Evolutionary conservation across 106 monocot genomes (phyloP).

Genomic region (Phalaenopsis aphrodite): DNA sequence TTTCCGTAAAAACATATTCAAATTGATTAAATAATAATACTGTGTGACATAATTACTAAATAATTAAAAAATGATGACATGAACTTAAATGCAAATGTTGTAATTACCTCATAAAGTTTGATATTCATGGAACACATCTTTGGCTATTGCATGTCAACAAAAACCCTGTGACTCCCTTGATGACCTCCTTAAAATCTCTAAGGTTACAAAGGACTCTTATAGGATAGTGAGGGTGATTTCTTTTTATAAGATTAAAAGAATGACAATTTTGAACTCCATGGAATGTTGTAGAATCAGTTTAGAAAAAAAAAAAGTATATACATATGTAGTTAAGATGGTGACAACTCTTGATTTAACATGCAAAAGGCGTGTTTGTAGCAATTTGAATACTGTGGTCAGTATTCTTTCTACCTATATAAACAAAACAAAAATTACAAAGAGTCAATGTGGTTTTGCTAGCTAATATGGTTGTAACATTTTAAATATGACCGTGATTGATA

Average conservation of each 20-base stretch:
- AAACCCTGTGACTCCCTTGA: background rate
- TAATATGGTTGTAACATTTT: too few relatives aligned
- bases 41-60: background rate
- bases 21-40: background rate
- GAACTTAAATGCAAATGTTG: background rate
- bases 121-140: background rate
- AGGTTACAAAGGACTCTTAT: background rate
- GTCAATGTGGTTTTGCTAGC: too few relatives aligned
- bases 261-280: background rate
- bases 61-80: background rate
- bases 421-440: too few relatives aligned
- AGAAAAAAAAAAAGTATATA: background rate
- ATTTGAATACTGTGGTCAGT: too few relatives aligned
- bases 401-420: too few relatives aligned
- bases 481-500: too few relatives aligned
- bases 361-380: background rate
- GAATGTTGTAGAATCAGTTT: background rate
- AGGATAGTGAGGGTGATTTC: background rate
- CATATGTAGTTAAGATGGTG: background rate
- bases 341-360: background rate
- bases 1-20: background rate
- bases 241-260: background rate
- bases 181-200: background rate
- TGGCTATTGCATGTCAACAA: background rate
- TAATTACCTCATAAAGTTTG: background rate